phyloP scores from a whole-genome alignment of 2,329 filamentous ascomycete species.

The Neospermospora avenae region DNA sequence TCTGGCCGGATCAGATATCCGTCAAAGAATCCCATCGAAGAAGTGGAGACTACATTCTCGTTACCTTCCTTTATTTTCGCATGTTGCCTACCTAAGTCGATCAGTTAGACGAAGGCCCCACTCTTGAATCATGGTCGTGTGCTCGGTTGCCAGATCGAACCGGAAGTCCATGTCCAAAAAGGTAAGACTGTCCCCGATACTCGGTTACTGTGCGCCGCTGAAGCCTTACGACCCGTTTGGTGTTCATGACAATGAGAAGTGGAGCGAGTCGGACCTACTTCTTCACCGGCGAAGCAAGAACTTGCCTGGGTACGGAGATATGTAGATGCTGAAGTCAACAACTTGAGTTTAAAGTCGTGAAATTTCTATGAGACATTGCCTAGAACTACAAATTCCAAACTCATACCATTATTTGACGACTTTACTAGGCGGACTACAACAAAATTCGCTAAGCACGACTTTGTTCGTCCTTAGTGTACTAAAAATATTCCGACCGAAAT shows the following conservation, averaged over 20 bases:
- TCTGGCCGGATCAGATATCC: neutral
- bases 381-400: no score
- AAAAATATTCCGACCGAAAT: no score
- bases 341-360: no score
- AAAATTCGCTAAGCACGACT: no score
- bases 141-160: constrained; percentile 6
- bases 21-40: neutral
- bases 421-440: no score
- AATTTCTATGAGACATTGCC: no score
- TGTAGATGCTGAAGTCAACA: no score
- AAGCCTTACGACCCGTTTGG: neutral
- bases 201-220: neutral
- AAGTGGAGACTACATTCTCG: neutral
- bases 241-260: neutral
- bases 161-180: constrained; percentile 4
- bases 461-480: no score
- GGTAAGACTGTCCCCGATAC: constrained; percentile 7
- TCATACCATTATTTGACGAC: no score
- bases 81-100: neutral
- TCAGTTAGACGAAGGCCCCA: neutral
- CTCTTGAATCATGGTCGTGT: constrained; percentile 3
- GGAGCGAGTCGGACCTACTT: neutral
- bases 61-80: neutral
- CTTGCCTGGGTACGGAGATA: no score
- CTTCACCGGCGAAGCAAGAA: neutral